Percentiles rank a stretch among this genome's conserved stretches.
phyloP scores from a whole-genome alignment of 306 rosid genomes.

The Hippophae gyantsensis region DNA sequence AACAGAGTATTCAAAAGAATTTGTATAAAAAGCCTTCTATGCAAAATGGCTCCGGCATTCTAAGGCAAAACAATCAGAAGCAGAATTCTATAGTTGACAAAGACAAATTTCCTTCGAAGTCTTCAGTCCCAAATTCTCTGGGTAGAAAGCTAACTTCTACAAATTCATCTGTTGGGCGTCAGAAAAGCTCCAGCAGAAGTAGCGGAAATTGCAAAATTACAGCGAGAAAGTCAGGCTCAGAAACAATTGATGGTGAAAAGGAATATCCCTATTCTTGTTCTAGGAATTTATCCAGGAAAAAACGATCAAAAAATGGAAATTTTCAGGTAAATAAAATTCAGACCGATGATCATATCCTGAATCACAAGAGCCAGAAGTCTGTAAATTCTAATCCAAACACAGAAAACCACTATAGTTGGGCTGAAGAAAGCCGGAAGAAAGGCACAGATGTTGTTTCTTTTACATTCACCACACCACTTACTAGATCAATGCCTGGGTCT shows the following conservation, averaged over 20 bases:
- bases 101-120: constrained; percentile 56
- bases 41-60: constrained; percentile 42
- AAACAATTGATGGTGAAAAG: constrained; percentile 51
- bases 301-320: constrained; percentile 63
- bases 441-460: constrained; percentile 89
- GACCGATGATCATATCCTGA: constrained; percentile 37
- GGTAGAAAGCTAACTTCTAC: constrained; percentile 41
- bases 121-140: constrained; percentile 35
- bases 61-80: constrained; percentile 79
- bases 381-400: constrained; percentile 31
- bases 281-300: constrained; percentile 66
- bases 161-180: constrained; percentile 49
- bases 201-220: constrained; percentile 48
- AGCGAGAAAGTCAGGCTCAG: constrained; percentile 45
- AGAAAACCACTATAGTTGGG: constrained; percentile 36
- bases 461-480: constrained; percentile 86
- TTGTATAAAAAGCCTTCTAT: constrained; percentile 40
- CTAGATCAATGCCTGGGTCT: constrained; percentile 44
- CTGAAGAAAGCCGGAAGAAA: constrained; percentile 50
- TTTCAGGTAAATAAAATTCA: constrained; percentile 43
- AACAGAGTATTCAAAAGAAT: constrained; percentile 39
- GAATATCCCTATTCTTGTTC: constrained; percentile 48
- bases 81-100: constrained; percentile 57
- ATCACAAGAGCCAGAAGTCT: constrained; percentile 50
- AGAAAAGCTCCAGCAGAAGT: constrained; percentile 49